phyloP scores from a whole-genome alignment of 2,329 filamentous ascomycete species.

The Fusarium nygamai region DNA sequence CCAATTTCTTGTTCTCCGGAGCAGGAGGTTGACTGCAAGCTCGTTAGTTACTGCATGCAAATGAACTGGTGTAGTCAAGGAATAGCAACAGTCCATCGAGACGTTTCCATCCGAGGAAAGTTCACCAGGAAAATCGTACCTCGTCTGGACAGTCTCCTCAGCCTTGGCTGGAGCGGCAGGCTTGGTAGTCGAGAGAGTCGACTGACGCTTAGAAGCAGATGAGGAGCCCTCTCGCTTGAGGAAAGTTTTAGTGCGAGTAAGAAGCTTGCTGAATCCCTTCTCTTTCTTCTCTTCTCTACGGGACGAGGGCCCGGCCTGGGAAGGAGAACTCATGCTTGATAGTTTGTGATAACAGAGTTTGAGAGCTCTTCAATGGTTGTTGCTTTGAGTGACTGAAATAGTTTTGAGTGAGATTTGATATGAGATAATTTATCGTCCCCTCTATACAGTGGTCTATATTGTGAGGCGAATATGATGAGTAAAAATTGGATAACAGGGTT shows the following conservation, averaged over 20 bases:
- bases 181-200: constrained; percentile 36
- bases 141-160: constrained; percentile 39
- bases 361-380: neutral
- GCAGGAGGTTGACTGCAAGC: constrained; percentile 27
- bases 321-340: constrained; percentile 55
- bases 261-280: constrained; percentile 58
- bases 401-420: neutral
- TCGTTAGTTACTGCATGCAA: constrained; percentile 10
- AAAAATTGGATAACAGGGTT: neutral
- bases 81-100: neutral
- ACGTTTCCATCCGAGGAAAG: neutral
- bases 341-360: neutral
- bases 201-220: constrained; percentile 42
- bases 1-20: constrained; percentile 33
- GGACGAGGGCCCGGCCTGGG: constrained; percentile 50
- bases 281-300: constrained; percentile 53
- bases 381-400: neutral
- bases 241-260: constrained; percentile 61
- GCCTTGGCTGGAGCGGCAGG: constrained; percentile 30
- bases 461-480: constrained; percentile 12
- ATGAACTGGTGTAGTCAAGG: neutral
- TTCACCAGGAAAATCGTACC: constrained; percentile 33
- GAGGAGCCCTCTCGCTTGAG: constrained; percentile 53
- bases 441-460: neutral
- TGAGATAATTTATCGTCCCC: neutral